Evolutionary conservation across 176 grass and related monocot species (phyloP).

Genomic region (Oropetium thomaeum): DNA sequence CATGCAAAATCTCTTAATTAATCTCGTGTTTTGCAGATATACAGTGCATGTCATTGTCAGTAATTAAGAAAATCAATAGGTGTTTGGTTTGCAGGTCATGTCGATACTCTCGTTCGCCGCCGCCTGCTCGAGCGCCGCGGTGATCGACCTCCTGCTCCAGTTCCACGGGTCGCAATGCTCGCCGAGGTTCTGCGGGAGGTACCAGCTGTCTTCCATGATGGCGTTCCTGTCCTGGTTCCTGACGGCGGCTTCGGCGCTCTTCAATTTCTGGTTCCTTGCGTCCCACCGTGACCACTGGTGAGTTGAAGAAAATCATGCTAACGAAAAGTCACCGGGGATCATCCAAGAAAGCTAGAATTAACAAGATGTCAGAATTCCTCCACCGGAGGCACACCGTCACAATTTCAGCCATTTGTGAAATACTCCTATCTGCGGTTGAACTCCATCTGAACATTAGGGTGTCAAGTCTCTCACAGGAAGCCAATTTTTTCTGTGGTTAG

Average conservation of each 20-base stretch:
- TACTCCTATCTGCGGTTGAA: too few species aligned
- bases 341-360: too few species aligned
- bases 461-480: too few species aligned
- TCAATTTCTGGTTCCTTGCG: conserved; percentile 83
- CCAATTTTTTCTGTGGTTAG: neutral
- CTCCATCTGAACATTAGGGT: neutral
- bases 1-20: too few species aligned
- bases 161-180: conserved; percentile 49
- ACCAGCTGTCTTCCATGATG: conserved; percentile 71
- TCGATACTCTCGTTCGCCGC: conserved; percentile 74
- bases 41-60: too few species aligned
- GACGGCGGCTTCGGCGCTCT: conserved; percentile 63
- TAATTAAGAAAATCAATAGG: too few species aligned
- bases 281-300: conserved; percentile 27
- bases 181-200: conserved; percentile 66
- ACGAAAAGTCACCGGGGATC: too few species aligned
- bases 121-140: conserved; percentile 62
- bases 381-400: too few species aligned
- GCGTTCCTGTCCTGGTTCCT: conserved; percentile 88
- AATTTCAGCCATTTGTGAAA: too few species aligned
- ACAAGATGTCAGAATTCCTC: too few species aligned
- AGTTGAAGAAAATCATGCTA: too few species aligned
- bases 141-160: conserved; percentile 69
- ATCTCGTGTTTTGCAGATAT: too few species aligned
- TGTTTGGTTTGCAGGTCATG: conserved; percentile 55